phyloP scores from a whole-genome alignment of 169 alveolate species.

The Cryptosporidium tyzzeri region DNA sequence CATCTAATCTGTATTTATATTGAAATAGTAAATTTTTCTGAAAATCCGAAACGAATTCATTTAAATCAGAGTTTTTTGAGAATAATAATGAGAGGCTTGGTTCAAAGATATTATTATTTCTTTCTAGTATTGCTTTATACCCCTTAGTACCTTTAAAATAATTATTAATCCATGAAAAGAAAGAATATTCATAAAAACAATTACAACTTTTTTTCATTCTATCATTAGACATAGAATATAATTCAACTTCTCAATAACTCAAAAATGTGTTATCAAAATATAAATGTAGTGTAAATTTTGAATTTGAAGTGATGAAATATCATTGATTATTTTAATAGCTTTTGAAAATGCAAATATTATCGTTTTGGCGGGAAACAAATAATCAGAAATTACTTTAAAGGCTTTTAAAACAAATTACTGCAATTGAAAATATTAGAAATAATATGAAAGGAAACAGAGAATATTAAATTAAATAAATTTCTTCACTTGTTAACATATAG shows the following conservation, averaged over 20 bases:
- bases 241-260: neutral
- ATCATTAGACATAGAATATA: neutral
- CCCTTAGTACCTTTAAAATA: neutral
- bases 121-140: neutral
- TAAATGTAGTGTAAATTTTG: neutral
- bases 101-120: neutral
- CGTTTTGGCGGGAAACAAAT: neutral
- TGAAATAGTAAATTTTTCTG: conserved; percentile 1
- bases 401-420: neutral
- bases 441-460: no score
- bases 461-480: no score
- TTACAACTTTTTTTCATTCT: neutral
- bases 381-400: neutral
- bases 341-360: neutral
- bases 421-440: no score
- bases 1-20: neutral
- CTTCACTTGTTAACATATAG: no score
- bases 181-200: neutral
- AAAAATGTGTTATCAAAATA: neutral
- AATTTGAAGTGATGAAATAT: no score
- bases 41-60: neutral
- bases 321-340: no score
- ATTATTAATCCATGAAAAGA: neutral
- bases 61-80: neutral
- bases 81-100: no score